phyloP scores from a whole-genome alignment of 2,329 filamentous ascomycete genomes.

The Elsinoe fawcettii region DNA sequence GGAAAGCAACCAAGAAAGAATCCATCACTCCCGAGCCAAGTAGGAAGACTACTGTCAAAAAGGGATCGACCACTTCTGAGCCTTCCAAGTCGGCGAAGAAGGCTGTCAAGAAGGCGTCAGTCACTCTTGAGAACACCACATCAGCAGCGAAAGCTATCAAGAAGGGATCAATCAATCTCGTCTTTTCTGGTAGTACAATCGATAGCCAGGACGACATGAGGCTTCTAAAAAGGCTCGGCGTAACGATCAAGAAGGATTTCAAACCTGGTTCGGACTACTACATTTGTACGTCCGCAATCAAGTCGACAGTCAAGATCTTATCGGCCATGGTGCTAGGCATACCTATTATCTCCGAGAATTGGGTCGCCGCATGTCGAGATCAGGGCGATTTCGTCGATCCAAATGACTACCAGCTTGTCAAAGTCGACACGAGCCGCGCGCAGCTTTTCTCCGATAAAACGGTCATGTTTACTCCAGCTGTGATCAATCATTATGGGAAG shows the following conservation, averaged over 20 bases:
- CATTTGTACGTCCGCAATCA: slow-evolving; percentile 22
- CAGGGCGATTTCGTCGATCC: slow-evolving; percentile 29
- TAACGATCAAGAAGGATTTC: background rate
- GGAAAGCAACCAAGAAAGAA: no score
- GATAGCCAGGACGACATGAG: background rate
- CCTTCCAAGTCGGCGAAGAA: background rate
- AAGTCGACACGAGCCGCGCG: slow-evolving; percentile 29
- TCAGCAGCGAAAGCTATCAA: background rate
- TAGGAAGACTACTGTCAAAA: background rate
- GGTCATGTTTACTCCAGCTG: slow-evolving; percentile 41
- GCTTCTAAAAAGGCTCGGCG: background rate
- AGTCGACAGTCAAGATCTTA: slow-evolving; percentile 40
- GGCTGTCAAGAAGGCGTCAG: background rate
- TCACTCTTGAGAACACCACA: background rate
- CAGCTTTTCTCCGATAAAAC: slow-evolving; percentile 44
- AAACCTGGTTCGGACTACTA: background rate
- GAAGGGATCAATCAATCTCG: background rate
- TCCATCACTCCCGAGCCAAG: no score
- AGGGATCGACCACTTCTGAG: background rate
- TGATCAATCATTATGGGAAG: slow-evolving; percentile 27
- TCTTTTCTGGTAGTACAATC: background rate
- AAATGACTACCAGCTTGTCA: slow-evolving; percentile 26
- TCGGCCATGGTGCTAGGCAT: slow-evolving; percentile 37
- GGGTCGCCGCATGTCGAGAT: slow-evolving; percentile 31
- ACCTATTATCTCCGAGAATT: slow-evolving; percentile 40